These are phyloP conservation scores for Fusarium sp. DNA, from an alignment of 2,329 filamentous ascomycete genomes.

Conservation along the genomic window DNA sequence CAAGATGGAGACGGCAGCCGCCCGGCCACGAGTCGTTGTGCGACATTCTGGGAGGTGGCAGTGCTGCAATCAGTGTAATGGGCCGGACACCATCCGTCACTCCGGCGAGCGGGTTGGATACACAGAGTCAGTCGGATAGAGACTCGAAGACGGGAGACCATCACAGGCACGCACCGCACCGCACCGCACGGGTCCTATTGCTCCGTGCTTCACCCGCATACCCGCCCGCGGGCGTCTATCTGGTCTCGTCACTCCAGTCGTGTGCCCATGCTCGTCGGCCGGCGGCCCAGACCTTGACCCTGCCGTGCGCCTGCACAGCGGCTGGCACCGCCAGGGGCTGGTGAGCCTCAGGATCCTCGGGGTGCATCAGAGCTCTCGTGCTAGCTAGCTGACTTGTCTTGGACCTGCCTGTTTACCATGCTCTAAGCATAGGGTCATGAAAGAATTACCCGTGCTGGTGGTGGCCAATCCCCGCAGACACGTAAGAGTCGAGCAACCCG, in stretches of 20 bases:
- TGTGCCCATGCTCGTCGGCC: conserved; percentile 8
- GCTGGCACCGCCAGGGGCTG: conserved; percentile 26
- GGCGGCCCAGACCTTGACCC: conserved; percentile 1
- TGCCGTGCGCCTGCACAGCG: conserved; percentile 22
- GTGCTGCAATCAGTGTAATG: conserved; percentile 3
- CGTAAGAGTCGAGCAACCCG: background rate
- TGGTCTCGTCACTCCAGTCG: conserved; percentile 31
- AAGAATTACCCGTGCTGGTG: conserved; percentile 11
- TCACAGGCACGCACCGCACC: background rate
- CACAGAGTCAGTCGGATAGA: conserved; percentile 1
- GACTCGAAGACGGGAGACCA: background rate
- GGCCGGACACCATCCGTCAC: conserved; percentile 8
- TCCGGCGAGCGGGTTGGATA: conserved; percentile 10
- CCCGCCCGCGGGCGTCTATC: conserved; percentile 28
- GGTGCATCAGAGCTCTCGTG: conserved; percentile 8
- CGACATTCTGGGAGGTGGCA: conserved; percentile 14
- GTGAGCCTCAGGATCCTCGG: conserved; percentile 24
- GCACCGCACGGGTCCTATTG: conserved; percentile 1
- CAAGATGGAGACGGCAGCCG: conserved; percentile 11
- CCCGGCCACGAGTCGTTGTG: conserved; percentile 11
- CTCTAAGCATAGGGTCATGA: background rate
- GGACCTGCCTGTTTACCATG: background rate
- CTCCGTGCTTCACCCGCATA: conserved; percentile 24
- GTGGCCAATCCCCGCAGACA: conserved; percentile 1
- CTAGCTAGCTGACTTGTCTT: background rate